Evolutionary conservation across 331 rosid genomes (phyloP).

Genomic region (Stylosanthes scabra): DNA sequence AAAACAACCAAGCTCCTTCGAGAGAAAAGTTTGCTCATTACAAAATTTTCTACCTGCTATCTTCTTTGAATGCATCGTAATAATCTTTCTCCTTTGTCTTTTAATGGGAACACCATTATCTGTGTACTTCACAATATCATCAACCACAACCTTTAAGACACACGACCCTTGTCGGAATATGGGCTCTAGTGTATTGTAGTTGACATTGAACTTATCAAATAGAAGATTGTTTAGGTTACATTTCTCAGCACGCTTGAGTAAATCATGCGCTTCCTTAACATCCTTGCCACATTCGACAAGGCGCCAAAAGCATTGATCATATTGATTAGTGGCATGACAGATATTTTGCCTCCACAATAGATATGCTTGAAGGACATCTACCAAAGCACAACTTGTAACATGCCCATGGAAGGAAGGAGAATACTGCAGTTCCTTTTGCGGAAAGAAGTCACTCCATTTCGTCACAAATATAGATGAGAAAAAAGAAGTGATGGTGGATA

Average conservation of each 20-base stretch:
- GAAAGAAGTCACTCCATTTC: slow-evolving; percentile 74
- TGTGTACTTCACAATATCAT: slow-evolving; percentile 68
- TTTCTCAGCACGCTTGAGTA: slow-evolving; percentile 61
- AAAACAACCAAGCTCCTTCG: slow-evolving; percentile 76
- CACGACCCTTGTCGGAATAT: slow-evolving; percentile 79
- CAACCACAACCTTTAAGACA: slow-evolving; percentile 63
- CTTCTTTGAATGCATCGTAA: slow-evolving; percentile 60
- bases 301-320: slow-evolving; percentile 66
- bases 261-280: slow-evolving; percentile 55
- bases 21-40: slow-evolving; percentile 60
- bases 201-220: slow-evolving; percentile 64
- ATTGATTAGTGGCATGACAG: slow-evolving; percentile 63
- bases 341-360: slow-evolving; percentile 80
- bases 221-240: slow-evolving; percentile 64
- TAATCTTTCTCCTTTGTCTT: slow-evolving; percentile 63
- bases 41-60: slow-evolving; percentile 64
- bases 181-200: slow-evolving; percentile 60
- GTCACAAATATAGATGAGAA: slow-evolving; percentile 64
- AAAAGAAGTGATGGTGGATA: slow-evolving; percentile 70
- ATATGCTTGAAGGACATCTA: slow-evolving; percentile 76
- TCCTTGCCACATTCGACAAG: slow-evolving; percentile 65
- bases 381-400: slow-evolving; percentile 64
- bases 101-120: slow-evolving; percentile 67
- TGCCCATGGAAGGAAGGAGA: slow-evolving; percentile 69
- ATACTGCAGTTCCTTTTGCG: slow-evolving; percentile 51